Evolutionary conservation across 495 filamentous ascomycete species (phyloP), one percentile per base, ranked within the genome.

Genomic region (Aspergillus wentii): DNA sequence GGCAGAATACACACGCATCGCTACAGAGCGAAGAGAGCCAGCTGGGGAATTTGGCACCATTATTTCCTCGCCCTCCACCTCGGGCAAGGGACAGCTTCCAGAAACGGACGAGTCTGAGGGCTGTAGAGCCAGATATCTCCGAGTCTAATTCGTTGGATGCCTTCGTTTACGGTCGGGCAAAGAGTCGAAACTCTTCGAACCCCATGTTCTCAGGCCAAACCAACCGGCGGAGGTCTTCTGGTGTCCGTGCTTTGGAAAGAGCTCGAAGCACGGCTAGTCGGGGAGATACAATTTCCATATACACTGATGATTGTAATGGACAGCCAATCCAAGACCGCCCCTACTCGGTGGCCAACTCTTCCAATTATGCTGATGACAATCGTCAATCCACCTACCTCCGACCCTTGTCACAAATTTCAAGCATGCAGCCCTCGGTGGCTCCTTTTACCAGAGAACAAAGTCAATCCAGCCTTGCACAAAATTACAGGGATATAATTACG

Each of bases 131-230:
- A 4, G 57, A 61, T 35, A 52, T 61, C 18, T 66, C 66, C n/a
- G 66, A 68, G 28, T 48, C 61, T 1, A 64, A 66, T 35, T 70
- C 66, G 4, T 40, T 70, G 8, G 64, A 70, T 36, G 66, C 66
- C 2, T 70, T 70, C 40, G 63, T 70, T 5, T 64, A 70, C 41
- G 59, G 56, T 34, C 62, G 66, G 0, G 66, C 66, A 23, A 68
- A 63, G 35, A 46, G 55, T 40, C 62, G 66, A 38, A 68, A 68
- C 41, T 67, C 66, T 2, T 48, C 64, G 22, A 70, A 70, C 32
- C 66, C 66, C 2, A 43, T 68, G 16, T 68, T 70, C 40, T 62
- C 66, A 7, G 61, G 61, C 6, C 61, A 66, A 33, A 45, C 59
- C 39, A 57, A 53, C 17, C 61, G 59, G 14, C 57, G 61, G 35